phyloP scores from a whole-genome alignment of 441 rosid genomes.

The Macaranga tanarius region DNA sequence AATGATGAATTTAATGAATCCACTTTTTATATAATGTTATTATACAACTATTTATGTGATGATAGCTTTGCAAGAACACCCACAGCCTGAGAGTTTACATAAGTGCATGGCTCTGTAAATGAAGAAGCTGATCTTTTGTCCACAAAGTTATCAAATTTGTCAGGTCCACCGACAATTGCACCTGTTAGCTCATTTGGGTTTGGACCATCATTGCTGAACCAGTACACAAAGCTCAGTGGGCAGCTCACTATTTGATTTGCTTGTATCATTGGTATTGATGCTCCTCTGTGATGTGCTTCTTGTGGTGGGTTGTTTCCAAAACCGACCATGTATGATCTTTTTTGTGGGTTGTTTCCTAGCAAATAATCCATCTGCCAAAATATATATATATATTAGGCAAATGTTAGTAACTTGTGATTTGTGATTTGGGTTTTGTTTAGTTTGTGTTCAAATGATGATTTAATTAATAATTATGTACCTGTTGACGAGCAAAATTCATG shows the following conservation, averaged over 20 bases:
- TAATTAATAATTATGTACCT: constrained; percentile 37
- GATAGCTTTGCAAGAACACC: constrained; percentile 80
- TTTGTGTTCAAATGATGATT: neutral
- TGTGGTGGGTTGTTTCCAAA: constrained; percentile 72
- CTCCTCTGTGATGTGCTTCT: constrained; percentile 86
- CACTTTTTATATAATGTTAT: neutral
- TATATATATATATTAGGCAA: neutral
- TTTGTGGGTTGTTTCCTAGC: constrained; percentile 64
- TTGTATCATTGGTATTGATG: constrained; percentile 47
- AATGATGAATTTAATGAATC: neutral
- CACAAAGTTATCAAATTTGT: constrained; percentile 54
- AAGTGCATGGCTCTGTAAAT: constrained; percentile 88
- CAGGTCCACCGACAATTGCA: constrained; percentile 89
- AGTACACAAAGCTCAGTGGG: constrained; percentile 63
- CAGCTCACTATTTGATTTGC: constrained; percentile 37
- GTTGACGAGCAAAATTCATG: constrained; percentile 59
- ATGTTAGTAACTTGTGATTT: too few relatives aligned
- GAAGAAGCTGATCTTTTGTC: constrained; percentile 62
- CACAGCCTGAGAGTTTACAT: constrained; percentile 67
- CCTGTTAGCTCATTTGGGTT: constrained; percentile 85
- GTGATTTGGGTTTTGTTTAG: neutral
- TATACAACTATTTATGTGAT: neutral
- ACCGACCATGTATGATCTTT: constrained; percentile 94
- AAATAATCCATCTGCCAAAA: constrained; percentile 71
- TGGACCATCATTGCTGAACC: constrained; percentile 49